Evolutionary conservation across 257 asterid species (phyloP).

Genomic region (Nicotiana knightiana): DNA sequence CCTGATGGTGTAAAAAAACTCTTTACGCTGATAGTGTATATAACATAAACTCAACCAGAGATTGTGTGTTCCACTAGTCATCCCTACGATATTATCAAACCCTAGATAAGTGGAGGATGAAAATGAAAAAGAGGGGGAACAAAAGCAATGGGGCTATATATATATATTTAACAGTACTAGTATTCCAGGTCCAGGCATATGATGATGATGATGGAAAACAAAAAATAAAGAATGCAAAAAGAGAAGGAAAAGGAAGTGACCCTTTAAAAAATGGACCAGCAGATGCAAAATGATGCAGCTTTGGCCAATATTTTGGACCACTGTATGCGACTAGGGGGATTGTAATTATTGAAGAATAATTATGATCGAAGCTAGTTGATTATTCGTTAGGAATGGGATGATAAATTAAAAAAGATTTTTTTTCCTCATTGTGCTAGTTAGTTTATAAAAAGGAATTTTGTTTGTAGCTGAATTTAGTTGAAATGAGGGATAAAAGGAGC

Average conservation of each 20-base stretch:
- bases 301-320: conserved; percentile 43
- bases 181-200: conserved; percentile 15
- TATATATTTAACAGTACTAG: not conserved
- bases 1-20: not conserved
- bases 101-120: conserved; percentile 20
- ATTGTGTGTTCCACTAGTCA: too few relatives aligned
- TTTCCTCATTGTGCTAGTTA: not conserved
- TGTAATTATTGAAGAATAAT: conserved; percentile 52
- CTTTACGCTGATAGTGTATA: not conserved
- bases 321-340: conserved; percentile 21
- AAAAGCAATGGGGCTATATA: not conserved
- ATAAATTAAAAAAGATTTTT: not conserved
- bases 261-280: conserved; percentile 28
- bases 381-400: not conserved
- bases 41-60: not conserved
- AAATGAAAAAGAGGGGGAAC: not conserved
- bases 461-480: conserved; percentile 37
- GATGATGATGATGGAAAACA: conserved; percentile 9
- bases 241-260: conserved; percentile 13
- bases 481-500: conserved; percentile 36
- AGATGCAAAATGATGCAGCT: conserved; percentile 41
- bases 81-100: conserved; percentile 9
- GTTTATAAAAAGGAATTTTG: conserved; percentile 25
- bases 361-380: conserved; percentile 27
- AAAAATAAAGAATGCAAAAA: conserved; percentile 7